Percentiles rank a stretch among this genome's conserved stretches.
phyloP scores from a whole-genome alignment of 2,329 filamentous ascomycete species.

The Orbilia ellipsospora region DNA sequence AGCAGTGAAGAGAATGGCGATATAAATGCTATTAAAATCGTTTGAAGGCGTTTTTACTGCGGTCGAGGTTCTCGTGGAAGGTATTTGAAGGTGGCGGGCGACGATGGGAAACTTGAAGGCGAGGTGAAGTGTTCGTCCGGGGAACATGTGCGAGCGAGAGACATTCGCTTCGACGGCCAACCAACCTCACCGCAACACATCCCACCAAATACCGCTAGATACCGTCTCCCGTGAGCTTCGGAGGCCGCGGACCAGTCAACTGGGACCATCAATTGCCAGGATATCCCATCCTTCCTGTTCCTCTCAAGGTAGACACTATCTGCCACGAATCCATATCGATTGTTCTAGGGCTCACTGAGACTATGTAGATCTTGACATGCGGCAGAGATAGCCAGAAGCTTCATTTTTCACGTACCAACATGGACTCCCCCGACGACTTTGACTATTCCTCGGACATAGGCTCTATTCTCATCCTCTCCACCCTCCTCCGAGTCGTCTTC shows the following conservation, averaged over 20 bases:
- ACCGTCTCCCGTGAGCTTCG: not conserved
- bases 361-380: not conserved
- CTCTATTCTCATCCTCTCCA: constrained; percentile 69
- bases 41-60: too few relatives aligned
- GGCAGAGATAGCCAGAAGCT: not conserved
- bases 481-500: constrained; percentile 76
- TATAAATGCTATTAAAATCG: not conserved
- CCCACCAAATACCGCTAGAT: constrained; percentile 1
- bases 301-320: constrained; percentile 1
- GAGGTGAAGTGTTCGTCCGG: constrained; percentile 42
- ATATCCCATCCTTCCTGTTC: not conserved
- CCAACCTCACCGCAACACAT: constrained; percentile 38
- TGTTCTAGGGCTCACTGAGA: not conserved
- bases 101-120: not conserved
- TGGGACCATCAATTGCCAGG: too few relatives aligned
- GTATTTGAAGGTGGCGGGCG: constrained; percentile 11
- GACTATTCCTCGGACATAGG: not conserved
- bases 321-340: not conserved
- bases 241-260: too few relatives aligned
- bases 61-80: not conserved
- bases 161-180: not conserved
- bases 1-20: constrained; percentile 2
- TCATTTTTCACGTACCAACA: not conserved
- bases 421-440: constrained; percentile 2
- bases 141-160: too few relatives aligned